phyloP scores from a whole-genome alignment of 2,329 filamentous ascomycete genomes.

The Emergomyces orientalis region DNA sequence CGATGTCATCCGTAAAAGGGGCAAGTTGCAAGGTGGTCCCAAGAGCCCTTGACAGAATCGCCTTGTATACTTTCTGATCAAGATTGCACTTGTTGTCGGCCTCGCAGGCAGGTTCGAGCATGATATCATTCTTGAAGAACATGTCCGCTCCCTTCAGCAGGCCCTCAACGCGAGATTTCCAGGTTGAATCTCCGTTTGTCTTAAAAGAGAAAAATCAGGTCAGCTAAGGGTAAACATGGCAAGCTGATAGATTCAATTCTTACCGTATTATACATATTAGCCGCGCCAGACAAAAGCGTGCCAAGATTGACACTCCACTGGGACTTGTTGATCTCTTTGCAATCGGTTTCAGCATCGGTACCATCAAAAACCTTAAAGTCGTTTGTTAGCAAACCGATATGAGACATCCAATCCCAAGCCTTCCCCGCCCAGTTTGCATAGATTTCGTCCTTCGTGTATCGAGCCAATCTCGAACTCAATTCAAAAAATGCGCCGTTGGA shows the following conservation, averaged over 20 bases:
- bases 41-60: slow-evolving; percentile 61
- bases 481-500: slow-evolving; percentile 79
- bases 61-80: slow-evolving; percentile 68
- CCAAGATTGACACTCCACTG: slow-evolving; percentile 62
- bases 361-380: slow-evolving; percentile 59
- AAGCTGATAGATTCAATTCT: slow-evolving; percentile 11
- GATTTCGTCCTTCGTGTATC: slow-evolving; percentile 53
- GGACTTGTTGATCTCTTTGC: slow-evolving; percentile 50
- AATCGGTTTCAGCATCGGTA: slow-evolving; percentile 48
- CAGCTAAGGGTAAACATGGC: slow-evolving; percentile 1
- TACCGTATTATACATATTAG: slow-evolving; percentile 42
- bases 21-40: slow-evolving; percentile 48
- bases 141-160: slow-evolving; percentile 45
- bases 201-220: background rate
- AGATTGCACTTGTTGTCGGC: slow-evolving; percentile 51
- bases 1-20: slow-evolving; percentile 43
- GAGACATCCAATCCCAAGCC: slow-evolving; percentile 53
- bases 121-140: slow-evolving; percentile 51
- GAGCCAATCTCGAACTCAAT: slow-evolving; percentile 63
- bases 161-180: slow-evolving; percentile 43
- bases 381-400: slow-evolving; percentile 50
- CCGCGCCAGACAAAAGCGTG: slow-evolving; percentile 46
- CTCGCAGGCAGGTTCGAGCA: slow-evolving; percentile 62
- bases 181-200: slow-evolving; percentile 18
- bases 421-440: slow-evolving; percentile 55